Conservation (phyloP, 257 asterid genomes). For the Verbascum thapsus region DNA sequence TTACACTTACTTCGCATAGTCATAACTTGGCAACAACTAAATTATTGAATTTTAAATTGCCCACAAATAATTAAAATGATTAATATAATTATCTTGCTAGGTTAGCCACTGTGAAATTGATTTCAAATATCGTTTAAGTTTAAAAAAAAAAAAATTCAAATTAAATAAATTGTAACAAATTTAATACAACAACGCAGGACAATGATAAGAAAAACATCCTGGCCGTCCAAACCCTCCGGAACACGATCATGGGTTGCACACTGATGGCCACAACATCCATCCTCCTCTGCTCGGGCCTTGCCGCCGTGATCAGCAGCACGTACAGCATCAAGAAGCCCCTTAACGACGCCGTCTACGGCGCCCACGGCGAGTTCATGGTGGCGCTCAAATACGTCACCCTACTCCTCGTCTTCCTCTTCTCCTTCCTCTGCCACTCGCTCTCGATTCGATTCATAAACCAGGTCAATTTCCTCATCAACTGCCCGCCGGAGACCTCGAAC, state of each 20-base stretch:
- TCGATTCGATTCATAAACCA: constrained; percentile 84
- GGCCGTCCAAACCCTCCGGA: constrained; percentile 83
- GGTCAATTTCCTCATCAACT: constrained; percentile 81
- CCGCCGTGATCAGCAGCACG: constrained; percentile 91
- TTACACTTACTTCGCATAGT: too few species aligned
- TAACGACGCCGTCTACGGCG: constrained; percentile 76
- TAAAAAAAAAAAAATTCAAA: too few species aligned
- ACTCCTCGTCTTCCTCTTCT: constrained; percentile 64
- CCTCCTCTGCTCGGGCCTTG: constrained; percentile 78
- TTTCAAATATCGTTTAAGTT: too few species aligned
- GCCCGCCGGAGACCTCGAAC: constrained; percentile 50
- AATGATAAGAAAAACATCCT: constrained; percentile 91
- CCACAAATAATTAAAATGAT: too few species aligned
- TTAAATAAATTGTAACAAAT: neutral
- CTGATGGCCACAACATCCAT: constrained; percentile 94
- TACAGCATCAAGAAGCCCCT: constrained; percentile 86
- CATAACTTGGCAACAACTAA: too few species aligned
- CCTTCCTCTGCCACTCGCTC: constrained; percentile 79
- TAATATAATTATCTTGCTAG: too few species aligned
- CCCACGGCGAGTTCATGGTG: constrained; percentile 89
- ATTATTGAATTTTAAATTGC: too few species aligned
- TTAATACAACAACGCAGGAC: constrained; percentile 49
- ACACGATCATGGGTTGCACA: constrained; percentile 90
- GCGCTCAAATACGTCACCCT: constrained; percentile 76
- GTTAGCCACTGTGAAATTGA: too few species aligned